Conservation (phyloP, 2,329 filamentous ascomycete species). For the Pezicula neosporulosa region DNA sequence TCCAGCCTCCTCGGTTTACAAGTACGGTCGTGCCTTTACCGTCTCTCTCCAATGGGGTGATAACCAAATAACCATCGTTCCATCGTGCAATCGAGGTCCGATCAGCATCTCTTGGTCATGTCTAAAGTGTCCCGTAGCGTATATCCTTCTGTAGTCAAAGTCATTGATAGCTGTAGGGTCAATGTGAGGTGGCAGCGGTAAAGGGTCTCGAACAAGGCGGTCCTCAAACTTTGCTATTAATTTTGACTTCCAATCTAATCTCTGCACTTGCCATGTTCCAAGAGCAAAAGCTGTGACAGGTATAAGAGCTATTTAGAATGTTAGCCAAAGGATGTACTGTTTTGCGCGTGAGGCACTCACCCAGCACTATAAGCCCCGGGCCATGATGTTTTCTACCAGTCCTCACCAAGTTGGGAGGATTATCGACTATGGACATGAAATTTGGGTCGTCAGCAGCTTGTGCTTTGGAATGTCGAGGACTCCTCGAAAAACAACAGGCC, state of each 20-base stretch:
- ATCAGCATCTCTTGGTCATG: constrained; percentile 97
- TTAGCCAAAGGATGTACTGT: background rate
- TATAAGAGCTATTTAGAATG: constrained; percentile 52
- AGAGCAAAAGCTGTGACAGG: constrained; percentile 87
- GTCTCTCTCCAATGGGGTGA: constrained; percentile 82
- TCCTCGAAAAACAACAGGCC: constrained; percentile 23
- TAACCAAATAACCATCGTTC: constrained; percentile 83
- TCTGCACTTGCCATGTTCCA: constrained; percentile 93
- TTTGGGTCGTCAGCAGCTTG: constrained; percentile 67
- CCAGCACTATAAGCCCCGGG: constrained; percentile 74
- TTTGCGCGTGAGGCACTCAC: constrained; percentile 33
- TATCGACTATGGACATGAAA: constrained; percentile 85
- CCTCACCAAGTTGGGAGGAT: constrained; percentile 76
- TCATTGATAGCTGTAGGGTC: constrained; percentile 79
- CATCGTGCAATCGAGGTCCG: constrained; percentile 84
- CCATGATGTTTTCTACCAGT: constrained; percentile 75
- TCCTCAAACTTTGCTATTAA: constrained; percentile 91
- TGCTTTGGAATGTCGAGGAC: constrained; percentile 15
- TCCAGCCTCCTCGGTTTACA: constrained; percentile 91
- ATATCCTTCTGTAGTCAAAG: constrained; percentile 88
- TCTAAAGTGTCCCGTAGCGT: constrained; percentile 67
- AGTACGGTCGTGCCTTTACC: constrained; percentile 67
- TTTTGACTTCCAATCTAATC: constrained; percentile 90
- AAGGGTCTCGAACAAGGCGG: constrained; percentile 77
- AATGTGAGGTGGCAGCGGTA: constrained; percentile 80